Percentiles rank a stretch among this genome's conserved stretches.
Evolutionary conservation across 2,329 filamentous ascomycete genomes (phyloP).

Genomic region (Stachybotrys elegans): DNA sequence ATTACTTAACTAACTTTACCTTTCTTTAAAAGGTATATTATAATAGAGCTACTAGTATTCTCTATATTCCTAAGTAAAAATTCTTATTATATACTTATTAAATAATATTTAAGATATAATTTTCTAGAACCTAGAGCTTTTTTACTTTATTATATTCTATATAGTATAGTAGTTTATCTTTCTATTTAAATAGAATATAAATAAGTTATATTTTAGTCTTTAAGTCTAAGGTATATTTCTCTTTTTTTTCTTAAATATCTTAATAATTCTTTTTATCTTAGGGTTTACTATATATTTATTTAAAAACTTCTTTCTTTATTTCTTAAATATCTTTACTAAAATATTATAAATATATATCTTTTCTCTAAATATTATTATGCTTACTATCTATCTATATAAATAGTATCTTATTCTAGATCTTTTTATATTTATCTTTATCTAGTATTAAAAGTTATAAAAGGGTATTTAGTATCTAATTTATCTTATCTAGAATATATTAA

Average conservation of each 20-base stretch:
- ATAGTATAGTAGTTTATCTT: neutral
- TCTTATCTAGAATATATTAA: slow-evolving; percentile 2
- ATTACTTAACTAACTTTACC: slow-evolving; percentile 2
- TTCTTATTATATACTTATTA: slow-evolving; percentile 3
- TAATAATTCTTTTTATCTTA: neutral
- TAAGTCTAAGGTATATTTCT: too few relatives aligned
- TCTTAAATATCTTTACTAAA: slow-evolving; percentile 3
- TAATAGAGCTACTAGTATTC: too few relatives aligned
- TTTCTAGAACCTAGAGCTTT: neutral
- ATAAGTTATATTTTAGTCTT: too few relatives aligned
- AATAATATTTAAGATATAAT: neutral
- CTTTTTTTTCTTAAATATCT: slow-evolving; percentile 3
- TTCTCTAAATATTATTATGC: slow-evolving; percentile 7
- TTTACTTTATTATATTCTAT: neutral
- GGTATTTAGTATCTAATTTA: neutral
- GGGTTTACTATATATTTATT: neutral
- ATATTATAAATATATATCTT: slow-evolving; percentile 4
- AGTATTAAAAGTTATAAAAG: neutral
- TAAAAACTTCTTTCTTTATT: neutral
- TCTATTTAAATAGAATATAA: neutral
- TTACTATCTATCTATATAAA: neutral
- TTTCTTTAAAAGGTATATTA: slow-evolving; percentile 1
- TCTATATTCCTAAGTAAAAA: neutral
- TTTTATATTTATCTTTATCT: neutral
- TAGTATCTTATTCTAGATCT: neutral